Conservation (phyloP, 2,329 filamentous ascomycete genomes). For the Xylaria sp. region DNA sequence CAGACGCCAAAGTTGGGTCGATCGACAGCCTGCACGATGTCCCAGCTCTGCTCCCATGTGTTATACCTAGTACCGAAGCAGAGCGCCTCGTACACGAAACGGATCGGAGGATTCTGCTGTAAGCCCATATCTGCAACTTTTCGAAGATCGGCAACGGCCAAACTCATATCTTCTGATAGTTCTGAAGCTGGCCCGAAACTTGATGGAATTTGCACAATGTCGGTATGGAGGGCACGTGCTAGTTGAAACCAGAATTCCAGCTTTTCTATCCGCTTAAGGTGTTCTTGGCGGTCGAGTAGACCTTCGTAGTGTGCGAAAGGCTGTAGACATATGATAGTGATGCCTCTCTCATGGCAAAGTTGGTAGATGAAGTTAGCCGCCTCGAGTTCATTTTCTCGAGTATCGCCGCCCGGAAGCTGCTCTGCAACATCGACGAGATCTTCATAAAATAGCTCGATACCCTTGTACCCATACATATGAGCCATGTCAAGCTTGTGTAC, state of each 20-base stretch:
- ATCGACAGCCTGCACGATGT: constrained; percentile 72
- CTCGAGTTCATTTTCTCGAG: constrained; percentile 59
- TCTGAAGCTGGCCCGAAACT: constrained; percentile 68
- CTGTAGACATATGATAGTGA: constrained; percentile 74
- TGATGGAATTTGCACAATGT: constrained; percentile 79
- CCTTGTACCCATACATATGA: constrained; percentile 69
- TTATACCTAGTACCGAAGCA: constrained; percentile 77
- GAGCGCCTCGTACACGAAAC: constrained; percentile 79
- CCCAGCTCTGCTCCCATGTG: constrained; percentile 78
- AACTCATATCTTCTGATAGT: constrained; percentile 58
- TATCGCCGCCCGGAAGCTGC: constrained; percentile 55
- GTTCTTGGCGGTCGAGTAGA: constrained; percentile 68
- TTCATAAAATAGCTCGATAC: constrained; percentile 82
- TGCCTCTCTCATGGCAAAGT: constrained; percentile 65
- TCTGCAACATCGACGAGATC: constrained; percentile 72
- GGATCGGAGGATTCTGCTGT: constrained; percentile 63
- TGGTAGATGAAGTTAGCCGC: constrained; percentile 67
- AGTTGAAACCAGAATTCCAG: constrained; percentile 76
- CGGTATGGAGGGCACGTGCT: constrained; percentile 70
- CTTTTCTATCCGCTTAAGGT: constrained; percentile 67
- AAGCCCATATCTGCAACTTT: constrained; percentile 75
- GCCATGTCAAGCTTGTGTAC: constrained; percentile 75
- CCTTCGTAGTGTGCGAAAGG: constrained; percentile 85
- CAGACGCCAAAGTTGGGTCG: constrained; percentile 79
- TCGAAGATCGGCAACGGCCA: constrained; percentile 70